Evolutionary conservation across 306 rosid genomes (phyloP).

Genomic region (Rosa persica): DNA sequence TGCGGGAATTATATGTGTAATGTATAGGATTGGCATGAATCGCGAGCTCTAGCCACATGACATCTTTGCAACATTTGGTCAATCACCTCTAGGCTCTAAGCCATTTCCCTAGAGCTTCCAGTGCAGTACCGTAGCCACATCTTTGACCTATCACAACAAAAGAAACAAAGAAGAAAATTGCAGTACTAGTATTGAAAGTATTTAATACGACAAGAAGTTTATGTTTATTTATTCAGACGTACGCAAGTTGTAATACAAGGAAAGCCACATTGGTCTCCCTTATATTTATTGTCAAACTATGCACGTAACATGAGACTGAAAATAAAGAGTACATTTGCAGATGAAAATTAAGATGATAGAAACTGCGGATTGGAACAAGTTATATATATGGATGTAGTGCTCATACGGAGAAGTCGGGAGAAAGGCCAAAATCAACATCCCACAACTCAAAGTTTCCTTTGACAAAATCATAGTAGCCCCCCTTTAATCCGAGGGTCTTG

Average conservation of each 20-base stretch:
- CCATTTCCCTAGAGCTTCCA: constrained; percentile 90
- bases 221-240: neutral
- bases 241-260: constrained; percentile 5
- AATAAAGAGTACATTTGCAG: constrained; percentile 1
- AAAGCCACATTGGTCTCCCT: neutral
- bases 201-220: constrained; percentile 19
- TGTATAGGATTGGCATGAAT: neutral
- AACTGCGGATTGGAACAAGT: neutral
- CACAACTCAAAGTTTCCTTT: constrained; percentile 88
- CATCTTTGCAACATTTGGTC: constrained; percentile 42
- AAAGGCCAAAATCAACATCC: constrained; percentile 78
- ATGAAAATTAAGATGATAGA: neutral
- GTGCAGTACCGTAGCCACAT: constrained; percentile 96
- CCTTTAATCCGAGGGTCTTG: constrained; percentile 71
- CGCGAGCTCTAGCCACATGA: neutral
- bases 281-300: constrained; percentile 32
- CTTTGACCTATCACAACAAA: constrained; percentile 79
- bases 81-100: constrained; percentile 37
- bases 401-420: constrained; percentile 85
- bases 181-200: constrained; percentile 15
- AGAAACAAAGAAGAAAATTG: constrained; percentile 38
- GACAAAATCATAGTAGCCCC: constrained; percentile 87
- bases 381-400: constrained; percentile 40
- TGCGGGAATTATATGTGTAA: neutral
- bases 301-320: neutral